Base-by-base conservation (phyloP, 768 basidiomycete genomes). In the Boletus reticuloceps region DNA sequence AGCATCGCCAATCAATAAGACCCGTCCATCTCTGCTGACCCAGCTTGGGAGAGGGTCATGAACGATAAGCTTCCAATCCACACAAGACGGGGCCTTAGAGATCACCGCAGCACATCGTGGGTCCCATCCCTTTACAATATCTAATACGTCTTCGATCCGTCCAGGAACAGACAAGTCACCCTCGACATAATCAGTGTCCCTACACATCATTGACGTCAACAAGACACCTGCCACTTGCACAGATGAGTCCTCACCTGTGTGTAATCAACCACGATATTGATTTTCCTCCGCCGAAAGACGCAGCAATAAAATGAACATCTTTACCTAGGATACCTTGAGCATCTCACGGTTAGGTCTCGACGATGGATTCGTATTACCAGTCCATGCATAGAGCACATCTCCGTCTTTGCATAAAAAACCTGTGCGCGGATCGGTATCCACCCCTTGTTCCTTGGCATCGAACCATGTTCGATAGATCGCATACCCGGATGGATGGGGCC, bases 1-100 rank as follows among this genome's bases (percentile, higher is more conserved):
- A 22, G 64, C 63, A 50, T 73, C 62, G 12, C 71, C 71, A 43
- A 68, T 64, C 38, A 72, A 53, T 12, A 56, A 44, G 11, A 69
- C 51, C n/a, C 56, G 55, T 14, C 60, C 64, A 39, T 55, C 47
- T 46, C 53, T 58, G 51, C 60, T 64, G 38, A 79, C 63, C 77
- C 76, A 79, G 10, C 66, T 69, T 34, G 63, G 64, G 11, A 76
- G 63, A 11, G 72, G 74, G 29, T 63, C 59, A 49, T 76, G 75
- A 10, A 76, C 64, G 31, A 71, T 58, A 22, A 77, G 61, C 58
- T 74, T 74, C 75, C 75, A 79, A 49, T 77, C 77, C 37, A 68
- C 57, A 53, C 68, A 72, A 5, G 64, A 58, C 4, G 65, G 59
- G 17, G 62, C 65, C 51, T 64, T 68, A 29, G 54, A 58, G 13